Evolutionary conservation across 495 filamentous ascomycete genomes (phyloP).

Genomic region (Aspergillus saccharolyticus): DNA sequence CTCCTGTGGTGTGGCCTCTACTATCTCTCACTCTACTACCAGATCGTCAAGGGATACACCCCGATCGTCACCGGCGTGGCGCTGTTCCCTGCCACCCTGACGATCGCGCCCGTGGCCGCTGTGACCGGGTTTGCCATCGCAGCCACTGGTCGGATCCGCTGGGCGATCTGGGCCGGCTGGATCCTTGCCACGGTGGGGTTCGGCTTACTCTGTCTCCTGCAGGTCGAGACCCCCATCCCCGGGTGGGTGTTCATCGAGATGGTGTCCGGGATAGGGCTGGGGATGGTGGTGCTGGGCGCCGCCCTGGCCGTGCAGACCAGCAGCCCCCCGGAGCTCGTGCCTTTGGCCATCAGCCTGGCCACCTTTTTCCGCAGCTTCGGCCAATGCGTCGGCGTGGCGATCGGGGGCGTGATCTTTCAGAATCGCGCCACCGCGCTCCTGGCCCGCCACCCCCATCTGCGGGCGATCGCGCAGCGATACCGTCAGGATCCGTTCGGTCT

Average conservation of each 20-base stretch:
- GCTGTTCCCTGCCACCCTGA: constrained; percentile 49
- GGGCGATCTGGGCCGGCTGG: constrained; percentile 53
- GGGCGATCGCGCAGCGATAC: constrained; percentile 40
- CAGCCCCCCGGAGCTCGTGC: constrained; percentile 35
- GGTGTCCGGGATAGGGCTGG: constrained; percentile 43
- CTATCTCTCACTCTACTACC: constrained; percentile 47
- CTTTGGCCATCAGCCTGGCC: constrained; percentile 49
- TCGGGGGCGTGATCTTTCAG: constrained; percentile 57
- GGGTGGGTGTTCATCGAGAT: constrained; percentile 48
- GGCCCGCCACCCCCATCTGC: constrained; percentile 35
- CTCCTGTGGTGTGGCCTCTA: constrained; percentile 45
- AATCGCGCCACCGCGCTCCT: constrained; percentile 51
- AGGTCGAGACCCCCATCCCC: constrained; percentile 34
- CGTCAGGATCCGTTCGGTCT: constrained; percentile 55
- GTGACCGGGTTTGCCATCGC: constrained; percentile 41
- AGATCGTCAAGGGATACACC: constrained; percentile 46
- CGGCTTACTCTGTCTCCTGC: constrained; percentile 43
- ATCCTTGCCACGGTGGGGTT: constrained; percentile 41
- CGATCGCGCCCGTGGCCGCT: constrained; percentile 46
- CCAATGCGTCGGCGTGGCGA: constrained; percentile 50
- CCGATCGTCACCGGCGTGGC: constrained; percentile 45
- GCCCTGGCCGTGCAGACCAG: constrained; percentile 47
- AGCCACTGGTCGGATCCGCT: constrained; percentile 42
- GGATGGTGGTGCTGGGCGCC: constrained; percentile 45
- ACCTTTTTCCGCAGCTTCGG: constrained; percentile 53